These are phyloP conservation scores for Globisporangium parvum DNA, from an alignment of 352 stramenopile genomes.

Conservation along the genomic window DNA sequence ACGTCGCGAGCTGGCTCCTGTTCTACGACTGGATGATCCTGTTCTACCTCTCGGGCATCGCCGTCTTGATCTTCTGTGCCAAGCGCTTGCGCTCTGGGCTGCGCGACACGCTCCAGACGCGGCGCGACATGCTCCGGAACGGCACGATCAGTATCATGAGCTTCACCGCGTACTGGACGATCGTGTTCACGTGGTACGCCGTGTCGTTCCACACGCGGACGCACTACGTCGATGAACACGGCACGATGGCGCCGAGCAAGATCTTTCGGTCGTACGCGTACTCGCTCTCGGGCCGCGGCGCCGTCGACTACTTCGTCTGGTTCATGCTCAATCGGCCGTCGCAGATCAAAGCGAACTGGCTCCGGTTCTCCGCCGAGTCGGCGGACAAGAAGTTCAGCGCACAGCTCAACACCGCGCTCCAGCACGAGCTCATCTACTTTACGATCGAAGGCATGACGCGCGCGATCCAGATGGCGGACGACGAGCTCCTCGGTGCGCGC, in stretches of 20 bases:
- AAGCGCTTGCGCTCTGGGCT: conserved; percentile 63
- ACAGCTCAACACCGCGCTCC: conserved; percentile 83
- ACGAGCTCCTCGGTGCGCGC: conserved; percentile 40
- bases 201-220: conserved; percentile 60
- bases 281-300: conserved; percentile 51
- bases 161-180: conserved; percentile 80
- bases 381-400: conserved; percentile 79
- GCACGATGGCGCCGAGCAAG: conserved; percentile 32
- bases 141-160: conserved; percentile 75
- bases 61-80: conserved; percentile 55
- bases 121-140: conserved; percentile 74
- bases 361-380: conserved; percentile 69
- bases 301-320: conserved; percentile 81
- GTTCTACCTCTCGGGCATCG: conserved; percentile 73
- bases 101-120: conserved; percentile 66
- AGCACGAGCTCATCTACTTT: conserved; percentile 87
- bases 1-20: conserved; percentile 63
- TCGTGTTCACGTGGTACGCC: conserved; percentile 76
- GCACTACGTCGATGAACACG: conserved; percentile 35
- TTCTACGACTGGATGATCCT: conserved; percentile 87
- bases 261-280: conserved; percentile 72
- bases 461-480: conserved; percentile 62
- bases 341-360: conserved; percentile 52
- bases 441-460: conserved; percentile 86
- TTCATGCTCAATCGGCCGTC: conserved; percentile 80